Evolutionary conservation across 148 eudicot genomes (phyloP).

Genomic region (Nyssa sinensis): DNA sequence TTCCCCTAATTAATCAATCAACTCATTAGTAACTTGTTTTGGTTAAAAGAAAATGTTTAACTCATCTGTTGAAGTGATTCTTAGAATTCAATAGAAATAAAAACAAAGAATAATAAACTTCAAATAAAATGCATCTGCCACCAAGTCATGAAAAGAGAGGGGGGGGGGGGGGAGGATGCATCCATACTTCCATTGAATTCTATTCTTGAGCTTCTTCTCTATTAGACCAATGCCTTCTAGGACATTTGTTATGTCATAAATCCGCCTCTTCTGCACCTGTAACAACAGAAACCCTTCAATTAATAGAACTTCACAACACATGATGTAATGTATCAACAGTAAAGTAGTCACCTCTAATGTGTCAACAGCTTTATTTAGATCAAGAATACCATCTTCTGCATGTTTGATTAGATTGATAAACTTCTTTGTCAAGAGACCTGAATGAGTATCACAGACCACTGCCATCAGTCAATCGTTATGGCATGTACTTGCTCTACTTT

Average conservation of each 20-base stretch:
- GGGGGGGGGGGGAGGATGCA: background rate
- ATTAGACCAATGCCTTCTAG: constrained; percentile 97
- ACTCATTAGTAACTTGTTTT: constrained; percentile 18
- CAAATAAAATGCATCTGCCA: background rate
- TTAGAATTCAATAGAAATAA: background rate
- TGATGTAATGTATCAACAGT: constrained; percentile 5
- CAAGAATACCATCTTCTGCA: constrained; percentile 97
- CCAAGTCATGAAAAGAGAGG: background rate
- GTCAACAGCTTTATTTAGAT: constrained; percentile 90
- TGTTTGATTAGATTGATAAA: constrained; percentile 87
- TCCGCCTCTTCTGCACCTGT: constrained; percentile 97
- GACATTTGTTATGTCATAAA: constrained; percentile 97
- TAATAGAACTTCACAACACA: background rate
- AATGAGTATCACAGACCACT: constrained; percentile 3
- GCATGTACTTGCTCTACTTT: constrained; percentile 12
- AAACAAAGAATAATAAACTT: background rate
- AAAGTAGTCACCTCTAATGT: constrained; percentile 68
- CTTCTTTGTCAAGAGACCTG: constrained; percentile 90
- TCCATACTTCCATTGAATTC: constrained; percentile 98
- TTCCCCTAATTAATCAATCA: constrained; percentile 65
- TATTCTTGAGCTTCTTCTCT: constrained; percentile 92
- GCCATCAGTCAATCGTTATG: no score
- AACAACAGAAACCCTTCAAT: constrained; percentile 23
- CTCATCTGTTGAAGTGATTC: constrained; percentile 1
- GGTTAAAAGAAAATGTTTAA: background rate